A percentile compares a stretch with the other conserved stretches of the same genome.
Evolutionary conservation across 192 early-diverging fungal genomes (phyloP).

Genomic region (Funneliformis geosporum): DNA sequence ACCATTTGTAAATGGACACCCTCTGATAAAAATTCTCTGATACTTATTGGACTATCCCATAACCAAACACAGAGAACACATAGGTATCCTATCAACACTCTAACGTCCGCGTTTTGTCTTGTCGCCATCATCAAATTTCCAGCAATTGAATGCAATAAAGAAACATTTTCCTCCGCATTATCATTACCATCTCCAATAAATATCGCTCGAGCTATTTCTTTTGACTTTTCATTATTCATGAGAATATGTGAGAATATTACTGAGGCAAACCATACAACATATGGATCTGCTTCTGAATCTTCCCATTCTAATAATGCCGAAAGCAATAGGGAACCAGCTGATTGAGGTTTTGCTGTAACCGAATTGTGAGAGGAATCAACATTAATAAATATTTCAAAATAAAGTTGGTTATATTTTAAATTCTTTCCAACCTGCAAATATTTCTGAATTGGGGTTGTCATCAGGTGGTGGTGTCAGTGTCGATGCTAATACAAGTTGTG

Average conservation of each 20-base stretch:
- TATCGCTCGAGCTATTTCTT: slow-evolving; percentile 75
- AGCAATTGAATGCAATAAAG: slow-evolving; percentile 87
- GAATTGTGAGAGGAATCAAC: not conserved
- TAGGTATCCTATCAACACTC: slow-evolving; percentile 77
- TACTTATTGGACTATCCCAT: slow-evolving; percentile 74
- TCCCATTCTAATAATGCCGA: slow-evolving; percentile 79
- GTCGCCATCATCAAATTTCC: slow-evolving; percentile 71
- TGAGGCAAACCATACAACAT: slow-evolving; percentile 87
- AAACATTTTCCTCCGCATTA: slow-evolving; percentile 71
- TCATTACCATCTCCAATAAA: slow-evolving; percentile 66
- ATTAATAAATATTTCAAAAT: not conserved
- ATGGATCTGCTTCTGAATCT: slow-evolving; percentile 71
- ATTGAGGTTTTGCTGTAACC: slow-evolving; percentile 65
- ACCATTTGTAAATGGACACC: slow-evolving; percentile 89
- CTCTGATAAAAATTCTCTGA: slow-evolving; percentile 85
- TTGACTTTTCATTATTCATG: slow-evolving; percentile 69
- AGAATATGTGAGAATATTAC: slow-evolving; percentile 81
- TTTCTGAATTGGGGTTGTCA: slow-evolving; percentile 62
- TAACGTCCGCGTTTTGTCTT: slow-evolving; percentile 63
- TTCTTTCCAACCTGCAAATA: not conserved
- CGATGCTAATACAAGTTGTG: slow-evolving; percentile 83
- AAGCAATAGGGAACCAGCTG: slow-evolving; percentile 88
- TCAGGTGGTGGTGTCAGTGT: slow-evolving; percentile 80
- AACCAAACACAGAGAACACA: slow-evolving; percentile 86
- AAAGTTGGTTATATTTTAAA: not conserved